Evolutionary conservation across 768 basidiomycete genomes (phyloP).

Genomic region (Mycena rebaudengoi): DNA sequence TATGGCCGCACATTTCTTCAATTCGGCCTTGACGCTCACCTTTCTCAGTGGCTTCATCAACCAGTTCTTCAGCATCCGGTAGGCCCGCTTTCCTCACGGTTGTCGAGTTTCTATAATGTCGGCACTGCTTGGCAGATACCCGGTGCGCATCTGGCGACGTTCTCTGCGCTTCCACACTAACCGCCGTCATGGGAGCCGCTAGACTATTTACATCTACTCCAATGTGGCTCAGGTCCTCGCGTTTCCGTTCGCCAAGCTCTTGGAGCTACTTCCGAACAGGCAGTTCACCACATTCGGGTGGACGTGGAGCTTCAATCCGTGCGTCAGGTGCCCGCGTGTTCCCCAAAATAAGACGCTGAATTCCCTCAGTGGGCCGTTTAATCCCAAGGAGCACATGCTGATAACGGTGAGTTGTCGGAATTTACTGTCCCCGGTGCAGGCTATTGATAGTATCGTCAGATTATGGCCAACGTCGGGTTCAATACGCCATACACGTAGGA

Average conservation of each 20-base stretch:
- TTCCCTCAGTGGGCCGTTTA: constrained; percentile 61
- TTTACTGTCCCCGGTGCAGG: too few species aligned
- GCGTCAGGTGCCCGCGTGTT: constrained; percentile 15
- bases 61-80: constrained; percentile 41
- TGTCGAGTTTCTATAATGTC: not conserved
- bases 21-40: too few species aligned
- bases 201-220: not conserved
- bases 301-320: constrained; percentile 56
- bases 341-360: constrained; percentile 26
- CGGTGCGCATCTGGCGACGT: too few species aligned
- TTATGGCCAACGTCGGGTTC: constrained; percentile 61
- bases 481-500: constrained; percentile 57
- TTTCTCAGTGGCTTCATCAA: constrained; percentile 35
- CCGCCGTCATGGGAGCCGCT: constrained; percentile 32
- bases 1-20: not conserved
- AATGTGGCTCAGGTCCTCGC: constrained; percentile 59
- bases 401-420: too few species aligned
- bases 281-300: constrained; percentile 54
- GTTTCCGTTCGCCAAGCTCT: constrained; percentile 52
- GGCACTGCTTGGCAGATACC: too few species aligned
- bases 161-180: too few species aligned
- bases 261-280: constrained; percentile 35
- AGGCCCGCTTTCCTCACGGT: not conserved
- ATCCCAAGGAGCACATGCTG: constrained; percentile 70
- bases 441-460: too few species aligned